Base-by-base conservation (phyloP, 495 filamentous ascomycete genomes). In the Parmelia sp. region DNA sequence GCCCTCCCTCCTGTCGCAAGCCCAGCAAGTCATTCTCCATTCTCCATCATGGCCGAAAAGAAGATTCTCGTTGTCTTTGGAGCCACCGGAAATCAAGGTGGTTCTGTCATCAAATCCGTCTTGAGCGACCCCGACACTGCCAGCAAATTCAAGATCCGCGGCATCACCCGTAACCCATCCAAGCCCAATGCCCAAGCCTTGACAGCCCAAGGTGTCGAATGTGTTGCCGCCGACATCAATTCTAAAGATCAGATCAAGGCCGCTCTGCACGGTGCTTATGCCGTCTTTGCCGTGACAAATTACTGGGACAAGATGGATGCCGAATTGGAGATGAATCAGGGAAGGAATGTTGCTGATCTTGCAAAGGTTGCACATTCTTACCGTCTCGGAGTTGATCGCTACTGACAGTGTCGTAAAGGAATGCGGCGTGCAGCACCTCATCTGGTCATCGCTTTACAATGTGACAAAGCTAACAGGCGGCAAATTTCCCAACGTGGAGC, bases 71-170 rank as follows among this genome's bases (percentile, higher is more conserved):
- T 79, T 47, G 77, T 86, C 53, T 83, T 85, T 49, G 83, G 83
- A 17, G 78, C 81, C 23, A 85, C 84, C 17, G 84, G 85, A 65
- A 76, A 77, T 21, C 86, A 87, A 71, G 85, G 85, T 27, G 78
- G 82, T 59, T 82, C 79, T 19, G 78, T 87, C 23, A 74, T 85
- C 68, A 71, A 75, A 29, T 61, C 71, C 35, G 72, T 86, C 42
- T 75, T 86, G 9, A 63, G 63, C 21, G 77, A 84, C 69, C 69
- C 83, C 0, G 69, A 72, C 11, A 70, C 82, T 14, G 78, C 76
- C 27, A 64, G 73, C 6, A 62, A 72, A 39, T 88, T 71, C 74
- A 75, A 74, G 29, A 71, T 88, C 63, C 78, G 84, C 25, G 84
- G 75, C 62, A 75, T 88, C 56, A 86, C 83, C 12, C 76, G 84